Percentiles rank a stretch among this genome's conserved stretches.
Conservation (phyloP, 495 filamentous ascomycete genomes). For the Penicillium malachiteum region DNA sequence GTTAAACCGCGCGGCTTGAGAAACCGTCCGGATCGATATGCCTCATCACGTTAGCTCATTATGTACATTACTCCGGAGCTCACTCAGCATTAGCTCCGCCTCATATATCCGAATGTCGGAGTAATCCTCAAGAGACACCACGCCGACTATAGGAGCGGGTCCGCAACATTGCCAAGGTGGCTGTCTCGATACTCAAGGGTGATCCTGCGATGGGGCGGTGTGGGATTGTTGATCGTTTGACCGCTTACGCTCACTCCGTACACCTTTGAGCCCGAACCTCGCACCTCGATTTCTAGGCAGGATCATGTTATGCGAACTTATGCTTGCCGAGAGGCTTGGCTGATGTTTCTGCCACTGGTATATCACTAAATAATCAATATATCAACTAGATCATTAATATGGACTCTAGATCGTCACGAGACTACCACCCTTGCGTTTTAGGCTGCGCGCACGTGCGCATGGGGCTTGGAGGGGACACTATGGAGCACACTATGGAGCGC, state of each 20-base stretch:
- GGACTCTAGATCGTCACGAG: no score
- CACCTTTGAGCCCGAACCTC: no score
- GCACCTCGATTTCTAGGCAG: neutral
- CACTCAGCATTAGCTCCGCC: neutral
- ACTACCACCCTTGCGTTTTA: no score
- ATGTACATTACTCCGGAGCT: neutral
- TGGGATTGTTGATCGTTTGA: neutral
- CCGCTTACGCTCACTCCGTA: no score
- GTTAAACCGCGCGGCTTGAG: conserved; percentile 1
- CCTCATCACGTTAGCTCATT: conserved; percentile 15
- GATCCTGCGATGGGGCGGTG: conserved; percentile 6
- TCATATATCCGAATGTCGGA: conserved; percentile 4
- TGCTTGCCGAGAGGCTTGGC: conserved; percentile 12
- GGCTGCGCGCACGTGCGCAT: no score
- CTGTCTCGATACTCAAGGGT: neutral
- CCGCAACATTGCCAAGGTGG: neutral
- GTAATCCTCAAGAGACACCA: conserved; percentile 1
- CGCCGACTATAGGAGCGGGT: conserved; percentile 4
- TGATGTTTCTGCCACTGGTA: neutral
- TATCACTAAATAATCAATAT: neutral
- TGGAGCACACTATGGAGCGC: no score
- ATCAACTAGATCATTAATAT: no score
- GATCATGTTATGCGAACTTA: conserved; percentile 10
- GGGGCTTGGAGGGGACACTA: no score
- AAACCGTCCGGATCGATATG: conserved; percentile 8